Base-by-base conservation (phyloP, 2,329 filamentous ascomycete genomes). In the Penicillium palitans region DNA sequence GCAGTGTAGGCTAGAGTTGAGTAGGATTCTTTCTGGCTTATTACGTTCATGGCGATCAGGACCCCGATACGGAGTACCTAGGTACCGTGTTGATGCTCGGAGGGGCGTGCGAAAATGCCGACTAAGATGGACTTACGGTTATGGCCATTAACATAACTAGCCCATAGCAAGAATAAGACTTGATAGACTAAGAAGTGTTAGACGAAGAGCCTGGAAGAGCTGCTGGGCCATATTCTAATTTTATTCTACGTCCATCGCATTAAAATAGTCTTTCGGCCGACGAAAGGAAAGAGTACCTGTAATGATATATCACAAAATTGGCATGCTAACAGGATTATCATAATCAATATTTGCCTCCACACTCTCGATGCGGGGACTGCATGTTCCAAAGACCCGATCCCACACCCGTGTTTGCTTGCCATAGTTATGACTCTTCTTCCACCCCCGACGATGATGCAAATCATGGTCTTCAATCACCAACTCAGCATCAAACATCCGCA, bases 391-490 rank as follows among this genome's bases (percentile, higher is more conserved):
- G 4, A 54, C 6, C 21, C 51, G 51, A 35, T 54, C 51, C 42
- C 51, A 54, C n/a, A 54, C 51, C 13, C 51, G 41, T 6, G 51
- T 54, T n/a, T 54, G 51, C 24, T 54, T 54, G 4, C 51, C 51
- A 46, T 54, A 54, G n/a, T 54, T 54, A 45, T 47, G 51, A 25
- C 51, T 54, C 31, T 47, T 54, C 41, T 54, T 54, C 51, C 42
- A 54, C 8, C 51, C 51, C 12, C 27, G 51, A 24, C 41, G 42
- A 31, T 54, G 51, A 54, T 54, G 51, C 24, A 54, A 39, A 54
- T 54, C 51, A 40, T 54, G 41, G 7, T 54, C 42, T 29, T 54
- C 51, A 17, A 54, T 53, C 10, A 53, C 51, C 41, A 54, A 17
- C 13, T 54, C 51, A 10, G 51, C 51, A 46, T 54, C 51, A 13